These are phyloP conservation scores for Pugionium dolabratum DNA, from an alignment of 345 rosid genomes.

Conservation along the genomic window DNA sequence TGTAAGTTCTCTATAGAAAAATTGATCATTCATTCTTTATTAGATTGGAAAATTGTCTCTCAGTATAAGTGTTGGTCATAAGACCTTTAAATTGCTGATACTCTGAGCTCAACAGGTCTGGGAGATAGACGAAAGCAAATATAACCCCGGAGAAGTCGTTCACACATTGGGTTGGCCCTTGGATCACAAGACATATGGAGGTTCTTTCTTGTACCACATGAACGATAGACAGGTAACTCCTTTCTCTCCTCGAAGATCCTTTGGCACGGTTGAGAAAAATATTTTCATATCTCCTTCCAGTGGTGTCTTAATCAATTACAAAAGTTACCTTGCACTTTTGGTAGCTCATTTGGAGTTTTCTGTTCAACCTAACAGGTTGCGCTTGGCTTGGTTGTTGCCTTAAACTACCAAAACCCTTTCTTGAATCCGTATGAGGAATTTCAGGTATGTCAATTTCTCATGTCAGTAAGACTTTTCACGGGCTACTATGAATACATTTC, in stretches of 20 bases:
- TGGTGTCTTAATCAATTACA: slow-evolving; percentile 17
- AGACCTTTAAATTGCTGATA: not conserved
- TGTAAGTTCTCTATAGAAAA: not conserved
- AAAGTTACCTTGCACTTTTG: too few relatives aligned
- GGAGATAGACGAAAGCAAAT: slow-evolving; percentile 88
- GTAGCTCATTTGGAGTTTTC: not conserved
- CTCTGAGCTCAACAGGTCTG: slow-evolving; percentile 63
- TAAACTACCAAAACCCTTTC: slow-evolving; percentile 83
- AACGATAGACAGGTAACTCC: slow-evolving; percentile 68
- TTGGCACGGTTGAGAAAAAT: too few relatives aligned
- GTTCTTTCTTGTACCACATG: slow-evolving; percentile 98
- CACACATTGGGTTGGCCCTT: slow-evolving; percentile 98
- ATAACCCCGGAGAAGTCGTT: slow-evolving; percentile 77
- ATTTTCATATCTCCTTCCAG: not conserved
- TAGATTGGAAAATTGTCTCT: too few relatives aligned
- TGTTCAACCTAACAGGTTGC: slow-evolving; percentile 59
- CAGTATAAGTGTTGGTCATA: too few relatives aligned
- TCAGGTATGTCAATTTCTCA: slow-evolving; percentile 52
- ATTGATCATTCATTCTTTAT: not conserved
- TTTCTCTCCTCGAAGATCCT: not conserved
- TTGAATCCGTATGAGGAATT: slow-evolving; percentile 91
- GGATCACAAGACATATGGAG: slow-evolving; percentile 85
- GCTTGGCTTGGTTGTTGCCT: slow-evolving; percentile 83
- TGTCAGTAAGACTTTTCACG: too few relatives aligned
- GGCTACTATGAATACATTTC: not conserved